Evolutionary conservation across 2,329 filamentous ascomycete genomes (phyloP).

Genomic region (Microsporum audouinii): DNA sequence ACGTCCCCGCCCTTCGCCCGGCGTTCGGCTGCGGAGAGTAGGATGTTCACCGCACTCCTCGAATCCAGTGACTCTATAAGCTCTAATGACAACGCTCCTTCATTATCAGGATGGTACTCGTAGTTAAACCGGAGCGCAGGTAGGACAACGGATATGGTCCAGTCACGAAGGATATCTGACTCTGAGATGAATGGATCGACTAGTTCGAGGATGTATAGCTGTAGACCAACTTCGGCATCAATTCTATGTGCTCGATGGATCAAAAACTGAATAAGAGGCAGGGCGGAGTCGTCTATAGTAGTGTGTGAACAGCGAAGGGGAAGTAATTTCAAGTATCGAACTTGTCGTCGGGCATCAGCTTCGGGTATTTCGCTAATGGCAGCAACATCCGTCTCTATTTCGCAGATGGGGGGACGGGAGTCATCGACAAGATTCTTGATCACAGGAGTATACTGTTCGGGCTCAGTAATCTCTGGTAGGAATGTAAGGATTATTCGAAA

Average conservation of each 20-base stretch:
- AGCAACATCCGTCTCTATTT: slow-evolving; percentile 30
- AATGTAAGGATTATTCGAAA: slow-evolving; percentile 51
- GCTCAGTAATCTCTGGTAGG: slow-evolving; percentile 47
- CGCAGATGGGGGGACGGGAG: slow-evolving; percentile 11
- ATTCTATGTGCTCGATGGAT: slow-evolving; percentile 50
- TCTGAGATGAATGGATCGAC: slow-evolving; percentile 46
- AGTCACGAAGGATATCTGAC: slow-evolving; percentile 43
- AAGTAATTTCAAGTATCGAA: slow-evolving; percentile 42
- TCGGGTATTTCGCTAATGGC: slow-evolving; percentile 40
- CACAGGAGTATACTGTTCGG: slow-evolving; percentile 39
- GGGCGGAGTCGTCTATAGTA: slow-evolving; percentile 32
- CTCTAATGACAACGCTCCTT: slow-evolving; percentile 37
- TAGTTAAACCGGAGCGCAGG: slow-evolving; percentile 50
- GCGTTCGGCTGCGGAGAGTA: slow-evolving; percentile 37
- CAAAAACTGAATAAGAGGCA: slow-evolving; percentile 45
- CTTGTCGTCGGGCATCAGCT: slow-evolving; percentile 40
- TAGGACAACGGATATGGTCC: slow-evolving; percentile 49
- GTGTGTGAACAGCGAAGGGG: slow-evolving; percentile 39
- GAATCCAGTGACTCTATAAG: slow-evolving; percentile 43
- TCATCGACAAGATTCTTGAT: slow-evolving; percentile 37
- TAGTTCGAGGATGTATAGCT: slow-evolving; percentile 45
- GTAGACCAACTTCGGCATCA: slow-evolving; percentile 47
- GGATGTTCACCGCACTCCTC: slow-evolving; percentile 41
- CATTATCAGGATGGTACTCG: slow-evolving; percentile 48
- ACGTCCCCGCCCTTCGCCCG: slow-evolving; percentile 29